Evolutionary conservation across 73 alveolate genomes (phyloP), one percentile per base, ranked within the genome.

Genomic region (Paramecium pentaurelia): DNA sequence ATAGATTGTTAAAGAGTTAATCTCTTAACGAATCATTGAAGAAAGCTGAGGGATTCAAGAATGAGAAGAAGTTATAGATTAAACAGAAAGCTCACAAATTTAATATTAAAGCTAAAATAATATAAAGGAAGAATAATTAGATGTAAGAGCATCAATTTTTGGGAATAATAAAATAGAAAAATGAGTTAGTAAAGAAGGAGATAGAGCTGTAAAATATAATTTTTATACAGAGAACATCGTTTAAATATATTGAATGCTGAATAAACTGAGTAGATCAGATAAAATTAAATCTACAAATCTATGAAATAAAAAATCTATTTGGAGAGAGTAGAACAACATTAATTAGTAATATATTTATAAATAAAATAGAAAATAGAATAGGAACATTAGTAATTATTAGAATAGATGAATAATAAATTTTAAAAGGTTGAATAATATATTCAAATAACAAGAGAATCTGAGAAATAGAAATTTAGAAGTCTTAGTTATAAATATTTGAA

Each of bases 1-100:
- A 64, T 28, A 20, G 84, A 64, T 28, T 64, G 84, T 64, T 32
- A 64, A 64, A 64, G 28, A 64, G 84, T 34, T 34, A 64, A 64
- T 64, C 84, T 64, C 84, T 64, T 64, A 64, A 64, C 49, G 84
- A 64, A 32, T 64, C 84, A 6, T 28, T 64, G 84, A 64, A 34
- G 84, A 64, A 64, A 12, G 84, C 84, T 4, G 42, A 32, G 30
- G 84, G 47, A 12, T 64, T 32, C 16, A 64, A 64, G 28, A 64
- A 64, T 64, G 84, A 64, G 45, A 64, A 64, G 47, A 64, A 64
- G 12, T 11, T 12, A 4, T 12, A 32, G 28, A 64, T 64, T 12
- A 64, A 64, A 64, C 12, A 64, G 22, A 64, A 64, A 34, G 84
- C 84, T 4, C 84, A 28, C 12, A 28, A n/a, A 28, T 64, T 64